Conservation (phyloP, 768 basidiomycete genomes). For the Trametes cingulata region DNA sequence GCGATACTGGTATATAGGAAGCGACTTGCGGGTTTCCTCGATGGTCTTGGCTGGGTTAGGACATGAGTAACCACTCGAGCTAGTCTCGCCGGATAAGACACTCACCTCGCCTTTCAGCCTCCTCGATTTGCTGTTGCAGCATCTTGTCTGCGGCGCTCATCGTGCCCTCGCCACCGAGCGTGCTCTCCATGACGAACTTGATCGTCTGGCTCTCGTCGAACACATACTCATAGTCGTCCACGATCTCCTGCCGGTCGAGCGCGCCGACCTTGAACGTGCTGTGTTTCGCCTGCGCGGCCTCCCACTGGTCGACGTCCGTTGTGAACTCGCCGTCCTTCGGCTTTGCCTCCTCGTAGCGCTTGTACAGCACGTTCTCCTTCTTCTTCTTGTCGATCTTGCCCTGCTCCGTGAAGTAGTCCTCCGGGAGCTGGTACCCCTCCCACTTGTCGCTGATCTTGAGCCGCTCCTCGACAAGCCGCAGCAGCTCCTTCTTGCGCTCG, state of each 20-base stretch:
- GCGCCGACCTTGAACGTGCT: constrained; percentile 92
- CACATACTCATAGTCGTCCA: constrained; percentile 93
- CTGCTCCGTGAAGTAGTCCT: constrained; percentile 97
- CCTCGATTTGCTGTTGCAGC: constrained; percentile 85
- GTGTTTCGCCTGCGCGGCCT: constrained; percentile 85
- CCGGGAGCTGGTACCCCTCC: constrained; percentile 95
- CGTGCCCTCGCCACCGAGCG: constrained; percentile 62
- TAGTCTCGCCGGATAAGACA: not conserved
- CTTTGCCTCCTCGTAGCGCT: constrained; percentile 93
- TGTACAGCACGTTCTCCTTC: constrained; percentile 88
- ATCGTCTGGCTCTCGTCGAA: constrained; percentile 99
- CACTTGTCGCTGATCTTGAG: constrained; percentile 92
- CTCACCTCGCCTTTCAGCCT: constrained; percentile 86
- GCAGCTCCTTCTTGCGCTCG: constrained; percentile 88
- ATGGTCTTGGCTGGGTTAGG: constrained; percentile 70
- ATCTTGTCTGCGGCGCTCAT: constrained; percentile 86
- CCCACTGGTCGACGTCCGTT: constrained; percentile 98
- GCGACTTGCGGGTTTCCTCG: constrained; percentile 89
- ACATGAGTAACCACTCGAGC: constrained; percentile 2
- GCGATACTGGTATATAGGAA: constrained; percentile 90
- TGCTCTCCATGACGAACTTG: constrained; percentile 85
- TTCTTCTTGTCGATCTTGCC: constrained; percentile 98
- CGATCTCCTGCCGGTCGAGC: constrained; percentile 79
- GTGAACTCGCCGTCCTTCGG: constrained; percentile 92
- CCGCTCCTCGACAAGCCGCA: constrained; percentile 91